Base-by-base conservation (phyloP, 768 basidiomycete genomes). In the Psilocybe cubensis region DNA sequence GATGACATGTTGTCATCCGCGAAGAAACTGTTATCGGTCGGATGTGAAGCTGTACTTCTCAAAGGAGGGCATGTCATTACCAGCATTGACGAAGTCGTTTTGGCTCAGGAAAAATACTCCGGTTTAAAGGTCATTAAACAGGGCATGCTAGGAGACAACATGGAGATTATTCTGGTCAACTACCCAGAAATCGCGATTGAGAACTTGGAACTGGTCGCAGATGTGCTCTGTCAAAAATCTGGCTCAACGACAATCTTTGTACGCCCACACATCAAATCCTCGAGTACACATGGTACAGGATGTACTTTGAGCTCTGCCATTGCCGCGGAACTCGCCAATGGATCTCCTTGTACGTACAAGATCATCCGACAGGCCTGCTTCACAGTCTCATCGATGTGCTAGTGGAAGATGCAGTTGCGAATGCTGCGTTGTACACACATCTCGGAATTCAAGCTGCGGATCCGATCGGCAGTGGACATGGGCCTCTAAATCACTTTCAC, bases 241-340 rank as follows among this genome's bases (percentile, higher is more conserved):
- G 68, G 72, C 11, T 61, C 63, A 3, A 72, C 72, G 28, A 82
- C 82, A 1, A 50, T 92, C 17, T 88, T 86, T 58, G 76, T 83
- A 18, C 79, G 84, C 6, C 86, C 89, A 1, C 75, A 83, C 12
- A 73, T 93, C 20, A 76, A 87, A 12, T 85, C 90, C 5, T 80
- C 72, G 29, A 92, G 79, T 62, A 97, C 94, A 0, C 95, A 96
- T 67, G 95, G 95, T 1, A 97, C 95, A 0, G 95, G 94, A 1
- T 97, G 94, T 69, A 97, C 95, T 0, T 76, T 97, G n/a, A 88
- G 87, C 44, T 87, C 94, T 0, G 91, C 93, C 0, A 80, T 96
- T 17, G 87, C 88, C 2, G 86, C 85, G 53, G 78, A 78, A 4
- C 74, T 95, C 14, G 88, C 83, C 2, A 76, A 74, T 43, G 86